phyloP scores from a whole-genome alignment of 352 stramenopile genomes.

The Labyrinthula sp. region DNA sequence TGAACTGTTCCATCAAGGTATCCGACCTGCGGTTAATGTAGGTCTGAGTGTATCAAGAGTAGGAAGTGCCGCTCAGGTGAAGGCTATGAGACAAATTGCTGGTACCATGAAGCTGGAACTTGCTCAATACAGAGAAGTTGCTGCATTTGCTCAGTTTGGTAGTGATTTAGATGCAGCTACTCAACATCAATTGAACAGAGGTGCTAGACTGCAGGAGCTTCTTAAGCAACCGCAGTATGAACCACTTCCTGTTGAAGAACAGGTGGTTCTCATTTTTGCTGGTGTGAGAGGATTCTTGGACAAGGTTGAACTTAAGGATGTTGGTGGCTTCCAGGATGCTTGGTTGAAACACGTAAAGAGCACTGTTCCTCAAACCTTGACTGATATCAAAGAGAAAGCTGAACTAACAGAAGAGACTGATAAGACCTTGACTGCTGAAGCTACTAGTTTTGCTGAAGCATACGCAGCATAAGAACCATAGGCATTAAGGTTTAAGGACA shows the following conservation, averaged over 20 bases:
- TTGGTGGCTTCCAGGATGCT: conserved; percentile 53
- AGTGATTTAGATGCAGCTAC: conserved; percentile 65
- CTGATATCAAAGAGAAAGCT: conserved; percentile 60
- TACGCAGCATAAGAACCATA: too few species aligned
- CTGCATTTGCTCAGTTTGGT: conserved; percentile 69
- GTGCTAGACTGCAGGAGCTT: conserved; percentile 63
- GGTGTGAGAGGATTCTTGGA: conserved; percentile 66
- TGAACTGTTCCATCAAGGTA: conserved; percentile 69
- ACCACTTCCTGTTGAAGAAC: conserved; percentile 60
- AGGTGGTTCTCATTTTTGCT: conserved; percentile 56
- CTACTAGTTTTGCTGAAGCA: too few species aligned
- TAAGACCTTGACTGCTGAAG: conserved; percentile 47
- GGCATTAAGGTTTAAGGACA: too few species aligned
- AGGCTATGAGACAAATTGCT: conserved; percentile 61
- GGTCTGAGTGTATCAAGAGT: conserved; percentile 65
- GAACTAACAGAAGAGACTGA: conserved; percentile 44
- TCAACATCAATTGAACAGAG: conserved; percentile 68
- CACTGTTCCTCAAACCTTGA: conserved; percentile 45
- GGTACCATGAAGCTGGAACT: conserved; percentile 75
- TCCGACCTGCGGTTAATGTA: conserved; percentile 64
- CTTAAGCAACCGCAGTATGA: conserved; percentile 68
- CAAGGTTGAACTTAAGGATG: conserved; percentile 54
- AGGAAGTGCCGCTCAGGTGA: conserved; percentile 60
- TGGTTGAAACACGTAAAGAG: conserved; percentile 60
- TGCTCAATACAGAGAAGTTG: conserved; percentile 69